Evolutionary conservation across 225 moss, liverwort and hornwort species (phyloP).

Genomic region (Asterella californica): DNA sequence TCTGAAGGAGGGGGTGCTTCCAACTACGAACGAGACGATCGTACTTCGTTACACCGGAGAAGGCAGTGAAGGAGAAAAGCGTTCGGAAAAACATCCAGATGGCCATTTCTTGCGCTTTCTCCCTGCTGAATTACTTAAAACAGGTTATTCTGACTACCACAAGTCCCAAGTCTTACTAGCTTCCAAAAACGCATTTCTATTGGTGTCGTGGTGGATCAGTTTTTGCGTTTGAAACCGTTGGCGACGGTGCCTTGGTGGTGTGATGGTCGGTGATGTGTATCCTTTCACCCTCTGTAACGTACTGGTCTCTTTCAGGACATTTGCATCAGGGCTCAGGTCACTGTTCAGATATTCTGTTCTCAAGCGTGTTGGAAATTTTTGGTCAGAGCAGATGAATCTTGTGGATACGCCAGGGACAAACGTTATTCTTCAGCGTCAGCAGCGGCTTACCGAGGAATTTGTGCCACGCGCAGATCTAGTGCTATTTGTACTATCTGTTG

Average conservation of each 20-base stretch:
- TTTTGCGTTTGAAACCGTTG: background rate
- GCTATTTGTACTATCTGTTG: constrained; percentile 91
- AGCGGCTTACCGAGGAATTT: constrained; percentile 97
- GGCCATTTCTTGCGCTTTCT: constrained; percentile 90
- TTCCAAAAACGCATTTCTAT: background rate
- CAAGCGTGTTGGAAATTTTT: constrained; percentile 24
- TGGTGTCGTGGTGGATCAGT: background rate
- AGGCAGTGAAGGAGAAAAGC: constrained; percentile 64
- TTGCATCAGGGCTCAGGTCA: background rate
- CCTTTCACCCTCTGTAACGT: background rate
- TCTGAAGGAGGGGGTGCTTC: constrained; percentile 85
- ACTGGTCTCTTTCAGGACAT: background rate
- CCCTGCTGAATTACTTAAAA: constrained; percentile 73
- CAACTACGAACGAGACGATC: constrained; percentile 95
- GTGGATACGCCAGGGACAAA: constrained; percentile 99
- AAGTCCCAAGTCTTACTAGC: too few relatives aligned
- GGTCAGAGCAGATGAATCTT: constrained; percentile 99
- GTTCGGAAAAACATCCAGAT: constrained; percentile 85
- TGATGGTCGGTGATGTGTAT: too few relatives aligned
- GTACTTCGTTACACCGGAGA: constrained; percentile 75
- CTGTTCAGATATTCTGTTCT: background rate
- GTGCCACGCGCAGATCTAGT: constrained; percentile 95
- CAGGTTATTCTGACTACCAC: constrained; percentile 57
- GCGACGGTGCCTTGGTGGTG: background rate
- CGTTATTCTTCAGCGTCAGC: constrained; percentile 96